Percentiles rank a stretch among this genome's conserved stretches.
These are phyloP conservation scores for Sordariomycetes sp. DNA, from an alignment of 2,329 filamentous ascomycete genomes.

Conservation along the genomic window DNA sequence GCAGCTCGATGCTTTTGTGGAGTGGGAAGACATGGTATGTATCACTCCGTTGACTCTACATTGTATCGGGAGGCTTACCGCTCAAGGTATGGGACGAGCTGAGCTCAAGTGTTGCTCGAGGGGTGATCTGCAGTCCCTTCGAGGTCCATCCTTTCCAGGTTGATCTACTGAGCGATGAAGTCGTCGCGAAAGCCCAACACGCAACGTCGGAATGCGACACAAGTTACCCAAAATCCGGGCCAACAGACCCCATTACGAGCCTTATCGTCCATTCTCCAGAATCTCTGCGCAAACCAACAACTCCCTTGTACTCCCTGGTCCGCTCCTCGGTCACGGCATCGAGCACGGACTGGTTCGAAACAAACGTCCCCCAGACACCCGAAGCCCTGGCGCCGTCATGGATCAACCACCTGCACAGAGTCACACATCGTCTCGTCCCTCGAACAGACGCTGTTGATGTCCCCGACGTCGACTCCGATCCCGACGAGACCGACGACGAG, in stretches of 20 bases:
- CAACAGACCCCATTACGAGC: constrained; percentile 38
- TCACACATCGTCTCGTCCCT: constrained; percentile 32
- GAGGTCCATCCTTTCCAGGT: constrained; percentile 42
- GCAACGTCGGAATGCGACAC: constrained; percentile 34
- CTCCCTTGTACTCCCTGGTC: constrained; percentile 41
- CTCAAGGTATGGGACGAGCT: constrained; percentile 32
- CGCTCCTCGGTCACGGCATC: constrained; percentile 42
- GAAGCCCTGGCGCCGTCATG: constrained; percentile 28
- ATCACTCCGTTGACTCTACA: neutral
- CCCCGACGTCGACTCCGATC: constrained; percentile 20
- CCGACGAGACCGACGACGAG: constrained; percentile 13
- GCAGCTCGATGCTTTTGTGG: constrained; percentile 42
- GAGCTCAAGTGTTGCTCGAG: constrained; percentile 33
- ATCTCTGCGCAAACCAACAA: constrained; percentile 11
- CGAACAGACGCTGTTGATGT: constrained; percentile 32
- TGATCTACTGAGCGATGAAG: constrained; percentile 20
- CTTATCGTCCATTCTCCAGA: constrained; percentile 31
- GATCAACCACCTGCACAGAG: constrained; percentile 35
- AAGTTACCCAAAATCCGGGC: constrained; percentile 24
- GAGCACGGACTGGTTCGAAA: constrained; percentile 44
- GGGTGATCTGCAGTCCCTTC: constrained; percentile 43
- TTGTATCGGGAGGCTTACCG: neutral
- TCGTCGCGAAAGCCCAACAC: constrained; percentile 21
- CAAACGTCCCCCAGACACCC: constrained; percentile 25
- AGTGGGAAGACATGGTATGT: constrained; percentile 43